Evolutionary conservation across 345 rosid species (phyloP).

Genomic region (Eucalyptus microcorys): DNA sequence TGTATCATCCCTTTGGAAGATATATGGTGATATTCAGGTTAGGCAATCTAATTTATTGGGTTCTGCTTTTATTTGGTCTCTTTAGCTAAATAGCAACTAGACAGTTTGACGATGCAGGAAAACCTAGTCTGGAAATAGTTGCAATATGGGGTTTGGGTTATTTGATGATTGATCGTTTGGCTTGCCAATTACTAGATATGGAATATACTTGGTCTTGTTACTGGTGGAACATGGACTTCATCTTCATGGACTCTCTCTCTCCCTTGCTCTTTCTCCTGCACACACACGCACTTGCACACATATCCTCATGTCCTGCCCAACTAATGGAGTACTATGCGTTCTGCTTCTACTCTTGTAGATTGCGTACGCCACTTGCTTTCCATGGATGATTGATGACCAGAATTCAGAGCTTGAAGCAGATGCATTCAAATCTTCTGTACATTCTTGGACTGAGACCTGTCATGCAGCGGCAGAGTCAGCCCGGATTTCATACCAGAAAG

Average conservation of each 20-base stretch:
- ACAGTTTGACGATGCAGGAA: background rate
- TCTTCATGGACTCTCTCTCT: background rate
- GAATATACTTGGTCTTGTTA: background rate
- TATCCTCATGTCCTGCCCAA: background rate
- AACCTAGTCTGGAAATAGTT: background rate
- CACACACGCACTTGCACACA: background rate
- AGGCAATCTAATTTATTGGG: background rate
- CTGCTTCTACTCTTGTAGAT: conserved; percentile 37
- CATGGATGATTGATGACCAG: conserved; percentile 46
- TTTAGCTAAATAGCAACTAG: background rate
- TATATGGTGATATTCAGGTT: conserved; percentile 88
- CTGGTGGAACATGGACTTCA: background rate
- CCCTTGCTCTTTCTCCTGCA: background rate
- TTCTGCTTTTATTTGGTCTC: background rate
- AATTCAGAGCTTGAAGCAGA: conserved; percentile 14
- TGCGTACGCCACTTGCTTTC: conserved; percentile 62
- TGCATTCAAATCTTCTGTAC: conserved; percentile 35
- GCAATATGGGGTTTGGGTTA: background rate
- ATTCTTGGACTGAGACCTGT: conserved; percentile 64
- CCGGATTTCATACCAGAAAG: conserved; percentile 62
- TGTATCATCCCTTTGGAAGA: conserved; percentile 73
- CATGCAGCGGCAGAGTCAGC: conserved; percentile 50
- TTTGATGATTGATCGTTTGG: background rate
- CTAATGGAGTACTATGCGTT: background rate
- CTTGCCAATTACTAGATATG: background rate